Base-by-base conservation (phyloP, 257 asterid genomes). In the Rhazya stricta region DNA sequence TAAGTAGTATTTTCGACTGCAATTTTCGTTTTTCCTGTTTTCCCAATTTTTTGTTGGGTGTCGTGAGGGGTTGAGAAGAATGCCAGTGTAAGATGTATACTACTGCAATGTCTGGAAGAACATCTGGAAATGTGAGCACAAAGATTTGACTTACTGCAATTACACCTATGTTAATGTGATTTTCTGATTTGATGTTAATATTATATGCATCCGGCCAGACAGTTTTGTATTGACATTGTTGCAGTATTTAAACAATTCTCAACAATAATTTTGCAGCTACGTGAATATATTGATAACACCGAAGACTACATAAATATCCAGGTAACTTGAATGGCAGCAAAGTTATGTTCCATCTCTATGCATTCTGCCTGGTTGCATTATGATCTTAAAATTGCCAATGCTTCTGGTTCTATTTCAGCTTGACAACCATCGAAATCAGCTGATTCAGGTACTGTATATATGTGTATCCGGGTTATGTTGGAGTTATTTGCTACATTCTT, bases 241-340 rank as follows among this genome's bases (percentile, higher is more conserved):
- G 25, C 8, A 32, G 11, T 21, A 43, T 16, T 45, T 75, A 46
- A 36, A 3, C 23, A 41, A 65, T 50, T 62, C 51, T 25, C 6
- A 36, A 63, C 16, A 63, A 69, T 71, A 58, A 67, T 53, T 80
- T 73, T 84, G 76, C 91, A 94, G 98, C 85, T 94, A 50, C 93
- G 98, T 9, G 98, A 94, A 80, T 94, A 94, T 79, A 86, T 89
- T 78, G 97, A 94, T 67, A 92, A 89, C 86, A 94, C 98, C 18
- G 98, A 94, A 82, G 98, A 94, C 79, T 94, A 94, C 75, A 94
- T 94, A 71, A 94, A 94, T 78, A 94, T 94, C 80, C 97, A 93
- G 98, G 98, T 91, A 85, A 58, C 43, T 7, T 34, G 53, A 61
- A 32, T 61, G 21, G 43, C 37, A 25, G n/a, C 37, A 75, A 63